These are phyloP conservation scores for Penicillium hesseltinei DNA, from an alignment of 2,329 filamentous ascomycete species.

Conservation along the genomic window DNA sequence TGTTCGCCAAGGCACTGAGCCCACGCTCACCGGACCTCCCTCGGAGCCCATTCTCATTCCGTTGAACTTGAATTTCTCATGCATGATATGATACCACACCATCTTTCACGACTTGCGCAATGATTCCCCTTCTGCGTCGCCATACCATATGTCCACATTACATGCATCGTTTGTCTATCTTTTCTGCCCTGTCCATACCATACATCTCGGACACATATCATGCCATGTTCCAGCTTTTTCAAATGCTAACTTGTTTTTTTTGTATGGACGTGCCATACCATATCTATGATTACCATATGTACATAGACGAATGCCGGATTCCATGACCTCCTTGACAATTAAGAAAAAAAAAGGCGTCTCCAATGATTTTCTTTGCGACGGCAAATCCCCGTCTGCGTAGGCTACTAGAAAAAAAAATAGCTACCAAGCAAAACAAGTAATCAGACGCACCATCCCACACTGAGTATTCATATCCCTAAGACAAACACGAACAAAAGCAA, in stretches of 20 bases:
- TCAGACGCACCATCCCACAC: not conserved
- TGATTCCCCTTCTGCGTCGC: constrained; percentile 28
- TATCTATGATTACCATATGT: constrained; percentile 14
- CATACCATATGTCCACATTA: constrained; percentile 12
- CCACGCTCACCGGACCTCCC: constrained; percentile 83
- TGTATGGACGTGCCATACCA: constrained; percentile 11
- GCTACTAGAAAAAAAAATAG: not conserved
- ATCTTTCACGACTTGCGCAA: constrained; percentile 18
- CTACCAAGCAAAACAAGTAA: not conserved
- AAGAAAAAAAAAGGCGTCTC: not conserved
- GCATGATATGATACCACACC: constrained; percentile 5
- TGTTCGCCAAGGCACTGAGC: constrained; percentile 85
- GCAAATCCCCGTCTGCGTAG: not conserved
- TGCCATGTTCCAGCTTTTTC: constrained; percentile 11
- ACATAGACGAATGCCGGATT: constrained; percentile 13
- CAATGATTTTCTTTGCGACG: not conserved
- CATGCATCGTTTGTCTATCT: constrained; percentile 4
- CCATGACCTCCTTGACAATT: not conserved
- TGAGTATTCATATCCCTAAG: not conserved
- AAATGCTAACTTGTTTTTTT: constrained; percentile 1
- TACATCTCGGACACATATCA: not conserved
- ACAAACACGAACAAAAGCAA: not conserved
- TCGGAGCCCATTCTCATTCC: constrained; percentile 73
- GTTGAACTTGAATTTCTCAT: constrained; percentile 18
- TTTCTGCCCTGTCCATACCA: not conserved